Base-by-base conservation (phyloP, 2,329 filamentous ascomycete species). In the Pseudopyricularia javanii region DNA sequence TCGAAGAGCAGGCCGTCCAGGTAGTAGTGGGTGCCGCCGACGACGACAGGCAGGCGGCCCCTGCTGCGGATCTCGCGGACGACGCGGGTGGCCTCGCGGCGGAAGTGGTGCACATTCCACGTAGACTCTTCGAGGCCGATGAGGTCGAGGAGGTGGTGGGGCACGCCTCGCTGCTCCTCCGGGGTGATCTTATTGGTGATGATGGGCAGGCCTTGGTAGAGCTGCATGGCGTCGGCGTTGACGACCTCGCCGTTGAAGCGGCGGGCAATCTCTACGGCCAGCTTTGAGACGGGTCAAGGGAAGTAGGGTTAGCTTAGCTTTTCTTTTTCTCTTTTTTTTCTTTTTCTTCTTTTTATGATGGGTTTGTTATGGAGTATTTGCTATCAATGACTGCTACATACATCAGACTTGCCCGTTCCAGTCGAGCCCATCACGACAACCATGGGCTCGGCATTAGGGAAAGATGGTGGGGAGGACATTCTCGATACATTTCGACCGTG, bases 201-300 rank as follows among this genome's bases (percentile, higher is more conserved):
- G 57, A 97, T 85, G 5, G 93, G 90, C 45, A 98, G 73, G 3
- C 93, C 93, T 52, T 80, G 78, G 67, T 98, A 98, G 70, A 98
- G 83, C 66, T 98, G 93, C 90, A 98, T 95, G 37, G 93, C 93
- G 74, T 98, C 93, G 48, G 88, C 88, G 64, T 98, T 98, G 70
- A 98, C 90, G 51, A 98, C 80, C 68, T 98, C 93, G 63, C 94
- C 93, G 66, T 93, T 84, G 68, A 90, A 91, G 22, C 78, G 80
- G 43, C 76, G 76, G 1, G 94, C 93, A 51, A 98, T 71, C 57
- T 95, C 88, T 40, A 98, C 85, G 8, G 93, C 93, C 59, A 96
- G 79, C 90, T 95, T 56, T 6, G 30, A 17, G 4, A 26, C 3
- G 32, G 22, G 2, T n/a, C 48, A 51, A 37, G 6, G 15, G 34